Evolutionary conservation across 345 rosid genomes (phyloP).

Genomic region (Eucalyptus polybractea): DNA sequence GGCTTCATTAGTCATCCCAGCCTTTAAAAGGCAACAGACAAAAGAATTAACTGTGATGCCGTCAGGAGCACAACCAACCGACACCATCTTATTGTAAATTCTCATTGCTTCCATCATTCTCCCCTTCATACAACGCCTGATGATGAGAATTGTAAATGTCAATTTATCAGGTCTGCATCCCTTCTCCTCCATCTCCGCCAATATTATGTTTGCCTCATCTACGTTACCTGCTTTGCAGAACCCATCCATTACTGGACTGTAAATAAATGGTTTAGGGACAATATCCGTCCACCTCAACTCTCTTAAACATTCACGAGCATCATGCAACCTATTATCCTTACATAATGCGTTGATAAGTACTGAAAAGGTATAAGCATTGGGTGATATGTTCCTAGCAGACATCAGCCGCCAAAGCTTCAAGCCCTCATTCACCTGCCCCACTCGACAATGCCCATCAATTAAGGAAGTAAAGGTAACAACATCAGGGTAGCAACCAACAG

Average conservation of each 20-base stretch:
- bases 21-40: slow-evolving; percentile 65
- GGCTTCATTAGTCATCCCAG: slow-evolving; percentile 84
- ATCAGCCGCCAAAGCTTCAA: slow-evolving; percentile 63
- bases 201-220: slow-evolving; percentile 62
- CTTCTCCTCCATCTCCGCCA: slow-evolving; percentile 64
- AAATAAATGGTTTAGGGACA: slow-evolving; percentile 56
- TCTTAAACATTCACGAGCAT: slow-evolving; percentile 57
- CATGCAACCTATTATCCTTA: slow-evolving; percentile 56
- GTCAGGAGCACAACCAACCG: slow-evolving; percentile 71
- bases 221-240: slow-evolving; percentile 87
- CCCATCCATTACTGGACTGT: slow-evolving; percentile 89
- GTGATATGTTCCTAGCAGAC: slow-evolving; percentile 36
- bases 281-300: slow-evolving; percentile 34
- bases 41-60: slow-evolving; percentile 42
- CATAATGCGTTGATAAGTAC: slow-evolving; percentile 59
- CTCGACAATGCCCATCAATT: slow-evolving; percentile 77
- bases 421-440: slow-evolving; percentile 46
- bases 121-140: slow-evolving; percentile 91
- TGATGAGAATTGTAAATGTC: slow-evolving; percentile 80
- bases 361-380: slow-evolving; percentile 63
- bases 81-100: slow-evolving; percentile 63
- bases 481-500: slow-evolving; percentile 43
- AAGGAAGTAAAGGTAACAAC: slow-evolving; percentile 74
- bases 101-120: slow-evolving; percentile 68
- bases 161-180: slow-evolving; percentile 76